Base-by-base conservation (phyloP, 2,329 filamentous ascomycete genomes). In the Macrophomina phaseolina region DNA sequence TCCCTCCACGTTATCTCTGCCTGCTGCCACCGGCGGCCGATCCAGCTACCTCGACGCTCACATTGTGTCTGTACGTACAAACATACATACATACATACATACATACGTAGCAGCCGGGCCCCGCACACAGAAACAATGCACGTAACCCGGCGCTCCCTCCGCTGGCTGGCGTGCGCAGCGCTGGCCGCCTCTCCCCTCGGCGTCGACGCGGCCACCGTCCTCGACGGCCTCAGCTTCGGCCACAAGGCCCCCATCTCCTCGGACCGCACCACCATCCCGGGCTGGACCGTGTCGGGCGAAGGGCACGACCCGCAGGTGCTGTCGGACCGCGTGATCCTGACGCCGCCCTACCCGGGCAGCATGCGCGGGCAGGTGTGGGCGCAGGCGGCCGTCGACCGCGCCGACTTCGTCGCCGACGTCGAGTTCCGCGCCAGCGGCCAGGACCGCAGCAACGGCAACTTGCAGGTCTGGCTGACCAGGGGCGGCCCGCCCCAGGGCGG, bases 291-390 rank as follows among this genome's bases (percentile, higher is more conserved):
- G 36, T 81, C 80, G 61, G 84, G 85, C 65, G 84, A 87, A 70
- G 85, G 85, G 65, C 84, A 86, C 74, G 76, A 80, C 12, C 84
- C 87, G 64, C 82, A 86, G 70, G 76, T 89, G 69, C 87, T 97
- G 68, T 97, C 93, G 71, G 94, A 98, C 84, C 93, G 94, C 77
- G 77, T 98, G 68, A 91, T 99, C 76, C 87, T 99, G 67, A 99
- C 95, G 1, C 94, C 95, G 11, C 90, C 93, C 14, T 89, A 89
- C 58, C 93, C 93, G 5, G 95, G 95, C 65, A 93, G 93, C 80
- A 89, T 91, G 74, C 89, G 93, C 76, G 92, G 92, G 68, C 90
- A 91, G 60, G 77, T 95, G 71, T 99, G 95, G 94, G 84, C 90
- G 38, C 88, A 93, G 69, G 82, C 83, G 67, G 75, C 85, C 1